Conservation (phyloP, 169 alveolate genomes). For the Plasmodium ovale region DNA sequence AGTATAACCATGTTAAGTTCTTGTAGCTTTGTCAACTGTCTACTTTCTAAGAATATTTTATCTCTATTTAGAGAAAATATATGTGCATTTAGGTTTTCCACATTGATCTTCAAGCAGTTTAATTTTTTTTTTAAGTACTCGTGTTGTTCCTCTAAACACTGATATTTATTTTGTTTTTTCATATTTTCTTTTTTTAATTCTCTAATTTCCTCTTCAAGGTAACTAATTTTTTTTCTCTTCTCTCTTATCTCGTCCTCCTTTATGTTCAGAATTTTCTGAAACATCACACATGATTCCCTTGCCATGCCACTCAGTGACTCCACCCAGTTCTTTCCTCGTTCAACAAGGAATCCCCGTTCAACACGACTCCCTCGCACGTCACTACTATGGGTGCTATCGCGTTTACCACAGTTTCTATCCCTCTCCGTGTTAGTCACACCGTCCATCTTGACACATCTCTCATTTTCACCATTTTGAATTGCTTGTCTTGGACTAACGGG, state of each 20-base stretch:
- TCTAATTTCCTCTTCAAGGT: conserved; percentile 13
- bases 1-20: conserved; percentile 7
- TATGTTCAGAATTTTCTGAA: conserved; percentile 12
- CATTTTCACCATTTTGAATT: no score
- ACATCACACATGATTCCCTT: conserved; percentile 39
- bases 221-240: conserved; percentile 1
- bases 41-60: conserved; percentile 21
- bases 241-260: conserved; percentile 46
- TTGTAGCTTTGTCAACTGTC: conserved; percentile 3
- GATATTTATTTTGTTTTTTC: conserved; percentile 18
- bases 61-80: conserved; percentile 29
- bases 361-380: no score
- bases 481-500: no score
- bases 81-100: conserved; percentile 14
- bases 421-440: no score
- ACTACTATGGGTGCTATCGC: no score
- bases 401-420: no score
- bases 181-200: conserved; percentile 22
- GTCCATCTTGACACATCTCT: no score
- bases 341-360: no score
- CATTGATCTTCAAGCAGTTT: background rate
- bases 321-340: background rate
- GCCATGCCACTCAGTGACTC: conserved; percentile 9
- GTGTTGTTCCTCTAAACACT: conserved; percentile 24
- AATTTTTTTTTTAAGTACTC: background rate